phyloP scores from a whole-genome alignment of 805 yeast genomes.

The Yamadazyma kitorensis region DNA sequence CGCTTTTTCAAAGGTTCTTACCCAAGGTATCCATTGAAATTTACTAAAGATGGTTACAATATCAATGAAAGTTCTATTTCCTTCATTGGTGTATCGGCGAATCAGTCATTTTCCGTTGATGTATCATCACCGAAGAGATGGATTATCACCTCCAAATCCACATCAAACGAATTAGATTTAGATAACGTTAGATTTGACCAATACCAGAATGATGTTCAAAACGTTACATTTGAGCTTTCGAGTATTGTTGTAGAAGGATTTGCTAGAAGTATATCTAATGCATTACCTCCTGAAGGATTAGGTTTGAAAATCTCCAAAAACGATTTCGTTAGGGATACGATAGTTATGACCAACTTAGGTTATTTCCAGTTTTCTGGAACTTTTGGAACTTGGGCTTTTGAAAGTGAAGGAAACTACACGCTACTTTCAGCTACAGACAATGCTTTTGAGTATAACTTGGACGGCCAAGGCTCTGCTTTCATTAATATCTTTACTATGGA shows the following conservation, averaged over 20 bases:
- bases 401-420: slow-evolving; percentile 21
- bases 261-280: slow-evolving; percentile 44
- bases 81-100: slow-evolving; percentile 1
- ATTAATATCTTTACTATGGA: slow-evolving; percentile 41
- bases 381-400: slow-evolving; percentile 65
- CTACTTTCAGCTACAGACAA: slow-evolving; percentile 41
- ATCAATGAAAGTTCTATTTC: background rate
- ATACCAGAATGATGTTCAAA: background rate
- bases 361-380: slow-evolving; percentile 74
- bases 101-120: slow-evolving; percentile 45
- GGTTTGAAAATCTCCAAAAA: slow-evolving; percentile 36
- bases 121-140: slow-evolving; percentile 64
- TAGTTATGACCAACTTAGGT: slow-evolving; percentile 77
- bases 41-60: slow-evolving; percentile 22
- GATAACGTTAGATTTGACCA: slow-evolving; percentile 48
- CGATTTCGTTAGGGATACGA: slow-evolving; percentile 47
- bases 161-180: slow-evolving; percentile 46
- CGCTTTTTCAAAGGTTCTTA: slow-evolving; percentile 56
- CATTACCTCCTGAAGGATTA: slow-evolving; percentile 49
- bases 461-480: slow-evolving; percentile 17
- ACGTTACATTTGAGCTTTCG: slow-evolving; percentile 44
- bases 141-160: slow-evolving; percentile 55
- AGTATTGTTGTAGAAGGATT: slow-evolving; percentile 69
- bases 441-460: slow-evolving; percentile 33
- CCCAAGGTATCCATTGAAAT: slow-evolving; percentile 28